Evolutionary conservation across 441 rosid species (phyloP).

Genomic region (Erodium moschatum): DNA sequence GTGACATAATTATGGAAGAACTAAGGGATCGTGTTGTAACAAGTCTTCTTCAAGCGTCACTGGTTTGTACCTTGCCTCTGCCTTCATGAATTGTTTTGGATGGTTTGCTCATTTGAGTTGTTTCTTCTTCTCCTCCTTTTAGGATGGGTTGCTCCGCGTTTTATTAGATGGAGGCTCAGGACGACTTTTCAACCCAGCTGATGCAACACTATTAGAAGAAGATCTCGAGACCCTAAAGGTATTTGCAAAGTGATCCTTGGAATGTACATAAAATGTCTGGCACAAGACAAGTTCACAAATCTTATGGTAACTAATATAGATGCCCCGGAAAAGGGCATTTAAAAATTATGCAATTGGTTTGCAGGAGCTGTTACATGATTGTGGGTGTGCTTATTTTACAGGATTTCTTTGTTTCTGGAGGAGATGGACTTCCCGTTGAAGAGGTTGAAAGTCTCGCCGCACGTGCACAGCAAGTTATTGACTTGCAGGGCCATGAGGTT

Average conservation of each 20-base stretch:
- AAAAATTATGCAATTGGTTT: too few relatives aligned
- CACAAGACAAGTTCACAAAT: not conserved
- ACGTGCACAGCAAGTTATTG: constrained; percentile 59
- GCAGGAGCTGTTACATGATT: not conserved
- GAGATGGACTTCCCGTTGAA: constrained; percentile 93
- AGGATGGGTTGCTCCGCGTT: constrained; percentile 88
- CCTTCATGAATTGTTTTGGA: not conserved
- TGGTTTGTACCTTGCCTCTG: constrained; percentile 38
- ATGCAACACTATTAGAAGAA: constrained; percentile 73
- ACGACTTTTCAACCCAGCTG: constrained; percentile 56
- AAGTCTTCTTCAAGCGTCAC: constrained; percentile 87
- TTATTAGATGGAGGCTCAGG: constrained; percentile 75
- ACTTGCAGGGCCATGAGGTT: constrained; percentile 80
- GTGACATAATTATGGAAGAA: constrained; percentile 70
- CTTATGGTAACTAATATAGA: not conserved
- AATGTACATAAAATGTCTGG: not conserved
- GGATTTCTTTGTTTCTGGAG: constrained; percentile 96
- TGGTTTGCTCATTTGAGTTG: constrained; percentile 19
- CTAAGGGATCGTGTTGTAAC: constrained; percentile 89
- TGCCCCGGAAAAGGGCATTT: constrained; percentile 1
- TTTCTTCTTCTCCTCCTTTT: constrained; percentile 25
- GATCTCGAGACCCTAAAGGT: constrained; percentile 89
- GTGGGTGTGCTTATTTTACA: constrained; percentile 17
- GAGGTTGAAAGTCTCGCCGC: constrained; percentile 87
- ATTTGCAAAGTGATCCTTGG: constrained; percentile 14